phyloP scores from a whole-genome alignment of 2,329 filamentous ascomycete genomes.

The Calonectria naviculata region DNA sequence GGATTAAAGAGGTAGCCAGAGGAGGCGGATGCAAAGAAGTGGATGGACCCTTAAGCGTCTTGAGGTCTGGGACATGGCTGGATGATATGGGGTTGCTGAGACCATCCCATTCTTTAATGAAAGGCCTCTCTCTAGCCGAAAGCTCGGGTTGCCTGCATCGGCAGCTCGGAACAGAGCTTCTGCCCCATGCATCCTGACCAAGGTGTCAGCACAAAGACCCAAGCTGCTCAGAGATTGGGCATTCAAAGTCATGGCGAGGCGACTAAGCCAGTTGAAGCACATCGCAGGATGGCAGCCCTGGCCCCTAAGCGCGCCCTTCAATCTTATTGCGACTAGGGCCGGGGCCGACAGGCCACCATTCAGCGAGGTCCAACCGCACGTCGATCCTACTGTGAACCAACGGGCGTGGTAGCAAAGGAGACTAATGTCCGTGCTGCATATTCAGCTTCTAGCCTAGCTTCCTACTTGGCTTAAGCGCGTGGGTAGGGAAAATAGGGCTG shows the following conservation, averaged over 20 bases:
- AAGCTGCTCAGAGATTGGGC: neutral
- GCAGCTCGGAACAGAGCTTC: neutral
- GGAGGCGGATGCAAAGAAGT: neutral
- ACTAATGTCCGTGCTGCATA: neutral
- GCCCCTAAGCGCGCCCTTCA: constrained; percentile 14
- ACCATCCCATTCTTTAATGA: neutral
- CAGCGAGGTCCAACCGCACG: neutral
- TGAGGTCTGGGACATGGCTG: neutral
- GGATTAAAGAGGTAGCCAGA: neutral
- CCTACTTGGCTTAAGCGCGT: neutral
- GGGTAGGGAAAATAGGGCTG: neutral
- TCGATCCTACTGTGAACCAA: neutral
- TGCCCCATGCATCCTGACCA: neutral
- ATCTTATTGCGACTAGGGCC: constrained; percentile 15
- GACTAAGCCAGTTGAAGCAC: neutral
- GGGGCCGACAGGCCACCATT: neutral
- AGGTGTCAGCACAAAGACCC: neutral
- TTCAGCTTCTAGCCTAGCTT: constrained; percentile 2
- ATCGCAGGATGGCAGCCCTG: constrained; percentile 9
- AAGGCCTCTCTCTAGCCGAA: neutral
- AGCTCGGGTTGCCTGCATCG: neutral
- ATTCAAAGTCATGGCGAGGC: neutral
- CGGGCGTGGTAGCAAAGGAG: neutral
- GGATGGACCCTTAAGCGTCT: neutral
- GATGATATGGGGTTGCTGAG: neutral